These are phyloP conservation scores for Trifolium pratense DNA, from an alignment of 306 rosid genomes.

Conservation along the genomic window DNA sequence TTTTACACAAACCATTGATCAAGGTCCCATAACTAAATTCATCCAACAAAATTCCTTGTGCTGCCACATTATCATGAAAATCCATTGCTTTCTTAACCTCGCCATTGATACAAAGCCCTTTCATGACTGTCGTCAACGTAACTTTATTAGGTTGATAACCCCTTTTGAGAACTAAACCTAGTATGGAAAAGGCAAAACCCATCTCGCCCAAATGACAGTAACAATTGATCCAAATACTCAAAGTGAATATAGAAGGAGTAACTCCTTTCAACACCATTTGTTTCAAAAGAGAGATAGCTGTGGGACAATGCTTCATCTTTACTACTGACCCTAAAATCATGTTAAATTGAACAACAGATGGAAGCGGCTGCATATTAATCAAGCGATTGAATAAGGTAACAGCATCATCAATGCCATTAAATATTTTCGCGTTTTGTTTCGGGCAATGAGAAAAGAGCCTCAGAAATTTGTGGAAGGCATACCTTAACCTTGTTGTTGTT, in stretches of 20 bases:
- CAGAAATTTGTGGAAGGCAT: slow-evolving; percentile 31
- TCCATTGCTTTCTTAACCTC: slow-evolving; percentile 35
- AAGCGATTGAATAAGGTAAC: slow-evolving; percentile 39
- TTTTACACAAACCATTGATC: slow-evolving; percentile 45
- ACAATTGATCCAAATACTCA: slow-evolving; percentile 47
- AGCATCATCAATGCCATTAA: slow-evolving; percentile 26
- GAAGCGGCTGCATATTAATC: slow-evolving; percentile 18
- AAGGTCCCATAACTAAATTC: slow-evolving; percentile 42
- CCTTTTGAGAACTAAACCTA: slow-evolving; percentile 38
- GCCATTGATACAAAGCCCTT: slow-evolving; percentile 43
- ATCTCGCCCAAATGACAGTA: slow-evolving; percentile 46
- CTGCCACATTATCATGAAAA: slow-evolving; percentile 31
- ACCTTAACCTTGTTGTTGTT: slow-evolving; percentile 35
- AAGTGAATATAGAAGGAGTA: slow-evolving; percentile 29
- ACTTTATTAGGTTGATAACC: slow-evolving; percentile 40
- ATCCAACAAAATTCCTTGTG: slow-evolving; percentile 29
- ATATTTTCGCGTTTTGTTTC: background rate
- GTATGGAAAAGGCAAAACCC: slow-evolving; percentile 42
- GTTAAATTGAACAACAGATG: slow-evolving; percentile 36
- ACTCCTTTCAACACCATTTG: slow-evolving; percentile 37
- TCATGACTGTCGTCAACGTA: slow-evolving; percentile 33
- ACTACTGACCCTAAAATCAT: slow-evolving; percentile 39
- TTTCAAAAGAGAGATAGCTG: slow-evolving; percentile 31
- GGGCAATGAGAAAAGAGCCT: slow-evolving; percentile 22
- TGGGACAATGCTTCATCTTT: slow-evolving; percentile 40